Evolutionary conservation across 441 rosid species (phyloP).

Genomic region (Gossypium davidsonii): DNA sequence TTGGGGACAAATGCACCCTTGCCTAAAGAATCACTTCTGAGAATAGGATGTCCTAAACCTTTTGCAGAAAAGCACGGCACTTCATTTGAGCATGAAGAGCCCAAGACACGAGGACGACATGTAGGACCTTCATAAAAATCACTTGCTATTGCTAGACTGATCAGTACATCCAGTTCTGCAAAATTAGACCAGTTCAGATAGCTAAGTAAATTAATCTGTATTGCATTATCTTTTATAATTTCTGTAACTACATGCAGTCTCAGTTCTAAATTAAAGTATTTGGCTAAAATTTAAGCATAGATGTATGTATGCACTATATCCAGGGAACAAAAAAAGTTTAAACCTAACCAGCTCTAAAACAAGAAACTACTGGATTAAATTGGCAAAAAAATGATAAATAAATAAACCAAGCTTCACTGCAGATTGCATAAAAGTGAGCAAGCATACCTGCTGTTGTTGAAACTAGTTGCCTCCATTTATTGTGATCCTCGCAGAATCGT

Average conservation of each 20-base stretch:
- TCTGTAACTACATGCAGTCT: not conserved
- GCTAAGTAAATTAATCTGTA: not conserved
- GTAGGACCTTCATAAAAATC: conserved; percentile 83
- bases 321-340: not conserved
- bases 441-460: conserved; percentile 70
- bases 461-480: conserved; percentile 76
- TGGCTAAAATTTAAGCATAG: not conserved
- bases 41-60: conserved; percentile 83
- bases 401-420: conserved; percentile 9
- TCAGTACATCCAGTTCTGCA: conserved; percentile 92
- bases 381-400: not conserved
- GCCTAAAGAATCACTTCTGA: conserved; percentile 84
- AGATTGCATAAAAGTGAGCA: not conserved
- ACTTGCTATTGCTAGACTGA: conserved; percentile 78
- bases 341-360: not conserved
- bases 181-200: conserved; percentile 17
- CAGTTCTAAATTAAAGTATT: not conserved
- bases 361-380: conserved; percentile 3
- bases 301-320: not conserved
- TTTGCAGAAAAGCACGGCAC: conserved; percentile 66
- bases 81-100: conserved; percentile 37
- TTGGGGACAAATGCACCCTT: conserved; percentile 89
- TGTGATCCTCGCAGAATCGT: conserved; percentile 67
- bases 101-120: conserved; percentile 60
- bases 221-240: not conserved